A percentile compares a stretch with the other conserved stretches of the same genome.
Evolutionary conservation across 768 basidiomycete genomes (phyloP).

Genomic region (Rhizopogon salebrosus): DNA sequence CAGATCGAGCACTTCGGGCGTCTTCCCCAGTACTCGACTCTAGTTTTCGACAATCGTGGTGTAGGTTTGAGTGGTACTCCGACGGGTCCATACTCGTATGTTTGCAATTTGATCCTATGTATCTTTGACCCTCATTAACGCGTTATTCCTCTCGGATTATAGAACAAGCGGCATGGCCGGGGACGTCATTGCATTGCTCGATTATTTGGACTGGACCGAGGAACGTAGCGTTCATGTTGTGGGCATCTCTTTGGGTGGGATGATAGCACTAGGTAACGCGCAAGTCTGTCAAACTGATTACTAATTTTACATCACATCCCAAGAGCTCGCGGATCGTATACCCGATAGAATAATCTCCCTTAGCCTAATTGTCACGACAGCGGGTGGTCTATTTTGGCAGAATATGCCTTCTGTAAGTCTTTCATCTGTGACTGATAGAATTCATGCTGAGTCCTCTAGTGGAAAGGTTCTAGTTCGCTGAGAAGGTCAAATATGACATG

Average conservation of each 20-base stretch:
- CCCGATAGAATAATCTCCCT: constrained; percentile 65
- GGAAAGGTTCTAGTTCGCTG: constrained; percentile 33
- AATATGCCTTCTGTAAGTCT: constrained; percentile 61
- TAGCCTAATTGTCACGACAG: constrained; percentile 62
- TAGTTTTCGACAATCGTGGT: constrained; percentile 84
- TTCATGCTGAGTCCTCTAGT: constrained; percentile 22
- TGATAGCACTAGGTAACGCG: constrained; percentile 69
- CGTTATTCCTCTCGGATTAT: constrained; percentile 4
- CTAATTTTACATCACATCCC: not conserved
- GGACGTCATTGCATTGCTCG: constrained; percentile 60
- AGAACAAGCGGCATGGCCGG: constrained; percentile 78
- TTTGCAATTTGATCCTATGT: not conserved
- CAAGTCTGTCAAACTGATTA: not conserved
- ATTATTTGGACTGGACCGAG: constrained; percentile 68
- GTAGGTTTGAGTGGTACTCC: constrained; percentile 73
- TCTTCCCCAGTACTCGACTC: constrained; percentile 48
- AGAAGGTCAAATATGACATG: constrained; percentile 21
- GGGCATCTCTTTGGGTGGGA: constrained; percentile 74
- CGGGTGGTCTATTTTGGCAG: constrained; percentile 51
- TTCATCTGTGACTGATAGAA: not conserved
- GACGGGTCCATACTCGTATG: constrained; percentile 69
- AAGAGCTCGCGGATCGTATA: constrained; percentile 66
- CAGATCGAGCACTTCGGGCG: constrained; percentile 64
- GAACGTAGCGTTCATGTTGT: constrained; percentile 62
- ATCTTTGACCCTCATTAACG: no score